These are phyloP conservation scores for Ustilago bromivora DNA, from an alignment of 1,284 basidiomycete species.

Conservation along the genomic window DNA sequence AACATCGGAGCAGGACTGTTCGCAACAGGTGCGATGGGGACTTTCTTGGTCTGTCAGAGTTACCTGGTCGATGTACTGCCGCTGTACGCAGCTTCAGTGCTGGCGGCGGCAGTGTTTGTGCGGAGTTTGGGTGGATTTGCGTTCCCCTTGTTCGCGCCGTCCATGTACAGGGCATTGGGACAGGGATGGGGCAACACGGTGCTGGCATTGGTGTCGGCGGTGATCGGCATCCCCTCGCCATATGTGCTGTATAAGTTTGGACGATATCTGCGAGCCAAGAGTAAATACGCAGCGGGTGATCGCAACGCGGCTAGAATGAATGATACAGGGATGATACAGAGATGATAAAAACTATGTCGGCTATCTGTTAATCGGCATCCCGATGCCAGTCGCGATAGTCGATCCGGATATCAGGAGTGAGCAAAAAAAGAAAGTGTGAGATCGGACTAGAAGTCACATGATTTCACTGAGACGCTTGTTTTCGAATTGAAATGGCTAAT, in stretches of 20 bases:
- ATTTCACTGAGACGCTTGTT: background rate
- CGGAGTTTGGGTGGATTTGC: slow-evolving; percentile 67
- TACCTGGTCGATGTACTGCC: slow-evolving; percentile 65
- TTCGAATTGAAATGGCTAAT: background rate
- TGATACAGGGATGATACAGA: background rate
- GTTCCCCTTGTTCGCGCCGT: slow-evolving; percentile 62
- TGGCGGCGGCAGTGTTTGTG: slow-evolving; percentile 62
- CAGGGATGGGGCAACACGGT: slow-evolving; percentile 68
- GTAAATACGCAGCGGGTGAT: slow-evolving; percentile 54
- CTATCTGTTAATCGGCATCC: no score
- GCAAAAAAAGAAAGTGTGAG: background rate
- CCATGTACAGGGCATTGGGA: slow-evolving; percentile 61
- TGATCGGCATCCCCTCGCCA: slow-evolving; percentile 66
- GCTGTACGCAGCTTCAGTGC: slow-evolving; percentile 66
- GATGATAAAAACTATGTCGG: no score
- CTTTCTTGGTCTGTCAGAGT: slow-evolving; percentile 53
- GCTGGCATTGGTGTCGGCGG: slow-evolving; percentile 59
- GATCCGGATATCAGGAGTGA: background rate
- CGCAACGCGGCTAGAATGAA: slow-evolving; percentile 23
- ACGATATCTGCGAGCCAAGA: slow-evolving; percentile 47
- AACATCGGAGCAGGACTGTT: slow-evolving; percentile 68
- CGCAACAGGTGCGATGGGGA: slow-evolving; percentile 39
- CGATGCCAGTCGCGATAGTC: no score
- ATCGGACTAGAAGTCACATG: no score
- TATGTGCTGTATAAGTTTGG: slow-evolving; percentile 58